Evolutionary conservation across 192 early-diverging fungal genomes (phyloP).

Genomic region (Coemansia sp.): DNA sequence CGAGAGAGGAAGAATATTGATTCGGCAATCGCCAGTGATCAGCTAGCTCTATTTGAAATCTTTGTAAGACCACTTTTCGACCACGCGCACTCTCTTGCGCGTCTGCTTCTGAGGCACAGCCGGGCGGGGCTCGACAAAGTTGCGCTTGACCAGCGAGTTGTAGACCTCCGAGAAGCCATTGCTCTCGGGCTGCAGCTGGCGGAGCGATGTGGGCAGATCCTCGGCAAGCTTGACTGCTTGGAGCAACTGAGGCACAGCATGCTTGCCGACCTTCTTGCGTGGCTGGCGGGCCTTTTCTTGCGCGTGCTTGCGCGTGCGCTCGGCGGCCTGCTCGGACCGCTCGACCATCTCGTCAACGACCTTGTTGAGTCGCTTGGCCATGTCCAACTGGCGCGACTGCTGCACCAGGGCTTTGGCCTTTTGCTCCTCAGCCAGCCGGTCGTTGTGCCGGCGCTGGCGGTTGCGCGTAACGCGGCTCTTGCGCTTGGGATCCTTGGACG

Average conservation of each 20-base stretch:
- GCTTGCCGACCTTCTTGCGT: slow-evolving; percentile 32
- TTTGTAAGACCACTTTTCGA: slow-evolving; percentile 55
- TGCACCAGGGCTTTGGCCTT: slow-evolving; percentile 46
- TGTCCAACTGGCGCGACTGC: slow-evolving; percentile 57
- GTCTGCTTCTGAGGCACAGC: slow-evolving; percentile 10
- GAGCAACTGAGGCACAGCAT: slow-evolving; percentile 30
- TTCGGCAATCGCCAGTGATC: slow-evolving; percentile 4
- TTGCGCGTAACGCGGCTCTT: slow-evolving; percentile 67
- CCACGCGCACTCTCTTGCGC: slow-evolving; percentile 21
- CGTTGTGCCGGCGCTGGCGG: slow-evolving; percentile 49
- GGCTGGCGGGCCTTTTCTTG: slow-evolving; percentile 32
- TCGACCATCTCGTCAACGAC: slow-evolving; percentile 45
- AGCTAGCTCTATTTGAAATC: slow-evolving; percentile 30
- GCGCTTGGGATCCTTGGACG: slow-evolving; percentile 53
- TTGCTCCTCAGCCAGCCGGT: slow-evolving; percentile 37
- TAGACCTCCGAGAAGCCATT: slow-evolving; percentile 32
- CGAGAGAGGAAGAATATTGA: slow-evolving; percentile 5
- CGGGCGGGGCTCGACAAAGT: slow-evolving; percentile 40
- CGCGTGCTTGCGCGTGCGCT: slow-evolving; percentile 30
- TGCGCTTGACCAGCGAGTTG: slow-evolving; percentile 51
- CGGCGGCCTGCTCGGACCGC: slow-evolving; percentile 18
- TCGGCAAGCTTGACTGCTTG: slow-evolving; percentile 49
- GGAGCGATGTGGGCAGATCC: slow-evolving; percentile 42
- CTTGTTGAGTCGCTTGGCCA: slow-evolving; percentile 56
- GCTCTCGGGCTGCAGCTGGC: slow-evolving; percentile 51